These are phyloP conservation scores for Candida anglica DNA, from an alignment of 805 yeast genomes.

Conservation along the genomic window DNA sequence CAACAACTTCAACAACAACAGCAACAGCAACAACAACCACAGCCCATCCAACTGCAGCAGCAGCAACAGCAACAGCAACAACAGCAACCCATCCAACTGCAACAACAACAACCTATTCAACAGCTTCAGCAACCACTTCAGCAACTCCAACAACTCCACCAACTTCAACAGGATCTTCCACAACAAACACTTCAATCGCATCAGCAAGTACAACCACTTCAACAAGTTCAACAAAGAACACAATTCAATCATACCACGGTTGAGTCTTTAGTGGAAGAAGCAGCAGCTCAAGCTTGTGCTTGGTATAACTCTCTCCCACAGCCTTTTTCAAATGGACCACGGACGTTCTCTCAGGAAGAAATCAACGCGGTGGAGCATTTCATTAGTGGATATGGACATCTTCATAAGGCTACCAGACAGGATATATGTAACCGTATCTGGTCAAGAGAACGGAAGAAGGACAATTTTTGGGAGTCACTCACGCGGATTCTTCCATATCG, in stretches of 20 bases:
- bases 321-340: constrained; percentile 25
- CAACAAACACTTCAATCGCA: constrained; percentile 7
- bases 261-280: constrained; percentile 32
- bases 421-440: constrained; percentile 83
- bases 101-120: constrained; percentile 10
- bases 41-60: constrained; percentile 11
- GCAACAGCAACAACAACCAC: constrained; percentile 4
- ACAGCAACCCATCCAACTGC: constrained; percentile 13
- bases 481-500: constrained; percentile 79
- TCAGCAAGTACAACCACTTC: constrained; percentile 3
- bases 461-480: constrained; percentile 83
- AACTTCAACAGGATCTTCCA: constrained; percentile 4
- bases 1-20: constrained; percentile 7
- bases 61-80: constrained; percentile 7
- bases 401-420: constrained; percentile 57
- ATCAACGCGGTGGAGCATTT: constrained; percentile 67
- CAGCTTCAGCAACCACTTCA: constrained; percentile 10
- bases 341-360: constrained; percentile 61
- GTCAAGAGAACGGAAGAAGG: constrained; percentile 81
- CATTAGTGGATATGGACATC: constrained; percentile 61
- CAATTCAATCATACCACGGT: constrained; percentile 24
- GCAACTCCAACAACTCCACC: constrained; percentile 4
- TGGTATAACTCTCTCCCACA: constrained; percentile 32
- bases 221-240: constrained; percentile 2
- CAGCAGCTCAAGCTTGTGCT: constrained; percentile 26